Conservation (phyloP, 179 eudicot species). For the Gypsophila paniculata region DNA sequence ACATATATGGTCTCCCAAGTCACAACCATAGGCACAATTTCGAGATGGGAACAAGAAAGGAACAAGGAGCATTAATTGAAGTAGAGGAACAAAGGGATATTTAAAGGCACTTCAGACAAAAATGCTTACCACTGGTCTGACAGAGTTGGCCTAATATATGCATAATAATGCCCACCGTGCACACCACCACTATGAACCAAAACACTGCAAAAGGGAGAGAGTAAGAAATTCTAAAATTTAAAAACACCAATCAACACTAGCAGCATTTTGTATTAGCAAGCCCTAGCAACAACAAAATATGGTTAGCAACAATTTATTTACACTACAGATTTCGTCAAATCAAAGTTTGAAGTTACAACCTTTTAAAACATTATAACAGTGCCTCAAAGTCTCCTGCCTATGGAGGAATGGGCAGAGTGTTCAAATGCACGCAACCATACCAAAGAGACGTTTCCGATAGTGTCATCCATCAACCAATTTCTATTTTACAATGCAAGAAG, state of each 20-base stretch:
- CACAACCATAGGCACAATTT: neutral
- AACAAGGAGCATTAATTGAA: too few relatives aligned
- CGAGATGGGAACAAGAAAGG: neutral
- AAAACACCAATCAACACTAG: neutral
- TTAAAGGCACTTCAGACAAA: neutral
- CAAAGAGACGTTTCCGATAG: too few relatives aligned
- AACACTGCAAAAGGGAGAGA: slow-evolving; percentile 41
- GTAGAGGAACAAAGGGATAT: too few relatives aligned
- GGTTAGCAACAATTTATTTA: neutral
- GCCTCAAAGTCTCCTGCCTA: too few relatives aligned
- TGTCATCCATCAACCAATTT: too few relatives aligned
- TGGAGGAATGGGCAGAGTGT: too few relatives aligned
- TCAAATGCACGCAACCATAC: too few relatives aligned
- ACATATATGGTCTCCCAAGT: neutral
- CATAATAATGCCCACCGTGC: slow-evolving; percentile 86
- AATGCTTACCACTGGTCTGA: slow-evolving; percentile 67
- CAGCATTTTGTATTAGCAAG: neutral
- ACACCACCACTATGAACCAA: slow-evolving; percentile 93
- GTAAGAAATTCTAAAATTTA: neutral
- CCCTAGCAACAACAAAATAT: neutral
- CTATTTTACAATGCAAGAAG: too few relatives aligned
- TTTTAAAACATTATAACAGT: too few relatives aligned
- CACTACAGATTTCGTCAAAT: neutral
- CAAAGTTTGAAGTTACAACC: neutral
- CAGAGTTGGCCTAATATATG: slow-evolving; percentile 73